Evolutionary conservation across 129 eudicot genomes (phyloP).

Genomic region (Tagetes erecta): DNA sequence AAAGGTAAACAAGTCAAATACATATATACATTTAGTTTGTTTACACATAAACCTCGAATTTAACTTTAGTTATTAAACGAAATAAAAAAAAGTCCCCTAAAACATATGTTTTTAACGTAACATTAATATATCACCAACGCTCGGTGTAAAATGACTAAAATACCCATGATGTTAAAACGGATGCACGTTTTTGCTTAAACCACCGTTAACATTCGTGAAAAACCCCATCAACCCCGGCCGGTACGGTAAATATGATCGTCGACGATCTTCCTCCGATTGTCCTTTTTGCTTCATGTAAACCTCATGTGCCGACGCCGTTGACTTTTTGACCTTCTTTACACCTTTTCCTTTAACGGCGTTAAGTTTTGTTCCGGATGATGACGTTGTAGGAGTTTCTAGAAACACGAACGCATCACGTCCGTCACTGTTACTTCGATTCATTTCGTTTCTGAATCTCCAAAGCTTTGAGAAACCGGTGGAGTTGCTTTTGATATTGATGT

Average conservation of each 20-base stretch:
- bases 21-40: too few species aligned
- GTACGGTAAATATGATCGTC: conserved; percentile 78
- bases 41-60: too few species aligned
- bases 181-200: conserved; percentile 75
- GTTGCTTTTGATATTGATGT: conserved; percentile 70
- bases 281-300: conserved; percentile 56
- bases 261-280: conserved; percentile 44
- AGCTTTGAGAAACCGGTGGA: conserved; percentile 96
- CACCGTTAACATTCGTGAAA: conserved; percentile 77
- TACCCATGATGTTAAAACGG: conserved; percentile 44
- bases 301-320: conserved; percentile 63
- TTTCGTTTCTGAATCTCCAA: conserved; percentile 67
- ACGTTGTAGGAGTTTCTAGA: conserved; percentile 34
- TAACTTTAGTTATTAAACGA: too few species aligned
- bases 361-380: conserved; percentile 14
- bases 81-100: too few species aligned
- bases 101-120: background rate
- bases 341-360: conserved; percentile 21
- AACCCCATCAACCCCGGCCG: conserved; percentile 81
- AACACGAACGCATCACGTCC: conserved; percentile 91
- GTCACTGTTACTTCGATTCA: conserved; percentile 75
- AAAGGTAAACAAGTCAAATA: too few species aligned
- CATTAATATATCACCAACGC: background rate
- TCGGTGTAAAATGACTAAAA: background rate
- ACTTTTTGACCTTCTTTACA: conserved; percentile 39